Evolutionary conservation across 345 rosid species (phyloP), one percentile per base, ranked within the genome.

Genomic region (Rhodamnia argentea): DNA sequence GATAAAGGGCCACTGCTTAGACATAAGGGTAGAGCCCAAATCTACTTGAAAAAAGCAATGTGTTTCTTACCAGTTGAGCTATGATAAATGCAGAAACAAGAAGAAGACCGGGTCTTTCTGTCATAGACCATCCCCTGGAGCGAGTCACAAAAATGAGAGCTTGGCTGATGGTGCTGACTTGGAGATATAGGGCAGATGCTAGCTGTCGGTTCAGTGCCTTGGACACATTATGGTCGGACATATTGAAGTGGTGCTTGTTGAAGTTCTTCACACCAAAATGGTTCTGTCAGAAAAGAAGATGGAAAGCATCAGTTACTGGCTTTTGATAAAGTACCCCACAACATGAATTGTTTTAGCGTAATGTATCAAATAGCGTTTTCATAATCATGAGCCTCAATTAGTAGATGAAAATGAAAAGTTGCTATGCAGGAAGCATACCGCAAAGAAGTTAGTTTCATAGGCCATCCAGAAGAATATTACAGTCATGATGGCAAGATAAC

Each of bases 121-220:
- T 82, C 89, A 87, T 91, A 7, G 96, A 94, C 96, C 94, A 93
- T 78, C 95, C 90, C 70, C 91, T 87, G 15, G 95, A 94, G 9
- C 95, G 95, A 62, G 95, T 94, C 82, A 94, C 96, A 20, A 93
- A 94, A 84, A 96, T 96, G 51, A 96, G 86, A n/a, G 98, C 99
- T 89, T 96, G 99, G 83, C 98, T 96, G 86, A 94, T 94, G 76
- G 91, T 94, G 90, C 96, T 94, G 87, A 94, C 94, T 91, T 94
- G 96, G 86, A 93, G 96, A 89, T 94, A 94, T 14, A 94, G 82
- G 42, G 94, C 95, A 24, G 96, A 94, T 87, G 92, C 91, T 54
- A 92, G 87, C 82, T 87, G 90, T 64, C 82, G 91, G 51, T 92
- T 89, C 64, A 93, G 57, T 54, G 55, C 82, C 7, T 83, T 87